Conservation (phyloP, 306 rosid genomes). For the Prinsepia uniflora region DNA sequence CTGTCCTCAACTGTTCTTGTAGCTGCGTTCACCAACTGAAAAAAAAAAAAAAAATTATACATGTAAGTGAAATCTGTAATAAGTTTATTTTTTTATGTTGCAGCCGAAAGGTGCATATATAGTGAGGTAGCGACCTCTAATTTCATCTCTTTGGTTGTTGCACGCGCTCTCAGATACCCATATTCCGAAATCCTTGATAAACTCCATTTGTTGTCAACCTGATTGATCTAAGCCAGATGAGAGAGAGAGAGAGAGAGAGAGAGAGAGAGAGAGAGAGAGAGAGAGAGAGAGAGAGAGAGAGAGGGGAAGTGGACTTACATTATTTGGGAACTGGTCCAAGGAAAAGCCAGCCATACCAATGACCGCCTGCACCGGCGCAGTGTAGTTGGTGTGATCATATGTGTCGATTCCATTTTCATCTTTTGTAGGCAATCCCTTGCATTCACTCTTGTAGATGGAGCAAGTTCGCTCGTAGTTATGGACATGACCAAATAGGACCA, state of each 20-base stretch:
- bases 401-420: conserved; percentile 55
- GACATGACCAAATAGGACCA: conserved; percentile 75
- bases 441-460: conserved; percentile 36
- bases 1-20: conserved; percentile 49
- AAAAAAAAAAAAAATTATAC: conserved; percentile 1
- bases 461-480: conserved; percentile 91
- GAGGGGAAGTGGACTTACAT: conserved; percentile 35
- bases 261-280: not conserved
- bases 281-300: conserved; percentile 20
- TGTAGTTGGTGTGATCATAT: conserved; percentile 59
- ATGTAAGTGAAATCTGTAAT: not conserved
- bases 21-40: conserved; percentile 54
- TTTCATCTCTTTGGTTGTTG: conserved; percentile 46
- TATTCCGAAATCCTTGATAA: conserved; percentile 48
- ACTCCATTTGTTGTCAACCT: conserved; percentile 57
- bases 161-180: conserved; percentile 66
- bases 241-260: not conserved
- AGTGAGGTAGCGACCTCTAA: conserved; percentile 47
- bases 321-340: conserved; percentile 48
- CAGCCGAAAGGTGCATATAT: not conserved
- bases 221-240: conserved; percentile 7
- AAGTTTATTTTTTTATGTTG: not conserved
- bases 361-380: conserved; percentile 74
- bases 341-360: conserved; percentile 90
- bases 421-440: conserved; percentile 61